Evolutionary conservation across 495 filamentous ascomycete genomes (phyloP).

Genomic region (Aspergillus diversus): DNA sequence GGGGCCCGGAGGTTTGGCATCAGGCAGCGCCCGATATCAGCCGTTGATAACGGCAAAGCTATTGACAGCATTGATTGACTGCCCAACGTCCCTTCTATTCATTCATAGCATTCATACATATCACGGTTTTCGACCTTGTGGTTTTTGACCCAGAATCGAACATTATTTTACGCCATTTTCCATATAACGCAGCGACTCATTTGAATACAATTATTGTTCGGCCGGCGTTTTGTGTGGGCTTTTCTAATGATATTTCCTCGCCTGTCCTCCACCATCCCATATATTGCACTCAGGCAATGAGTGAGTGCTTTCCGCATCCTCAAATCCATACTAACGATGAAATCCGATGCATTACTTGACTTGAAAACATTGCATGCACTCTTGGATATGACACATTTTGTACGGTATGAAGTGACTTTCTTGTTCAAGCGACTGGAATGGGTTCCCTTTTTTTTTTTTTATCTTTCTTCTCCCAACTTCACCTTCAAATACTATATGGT

Average conservation of each 20-base stretch:
- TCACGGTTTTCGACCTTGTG: neutral
- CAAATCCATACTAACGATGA: constrained; percentile 19
- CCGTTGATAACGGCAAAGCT: constrained; percentile 34
- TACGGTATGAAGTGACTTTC: constrained; percentile 17
- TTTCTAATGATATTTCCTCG: constrained; percentile 17
- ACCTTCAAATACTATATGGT: neutral
- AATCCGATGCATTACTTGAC: constrained; percentile 15
- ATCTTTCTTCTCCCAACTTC: constrained; percentile 15
- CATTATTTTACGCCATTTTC: constrained; percentile 27
- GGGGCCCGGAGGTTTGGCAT: constrained; percentile 44
- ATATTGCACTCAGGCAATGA: neutral
- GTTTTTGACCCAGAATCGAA: constrained; percentile 8
- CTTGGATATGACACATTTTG: constrained; percentile 21
- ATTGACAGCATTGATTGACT: constrained; percentile 43
- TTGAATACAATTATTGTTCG: constrained; percentile 29
- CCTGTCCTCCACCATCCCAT: neutral
- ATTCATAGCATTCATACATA: neutral
- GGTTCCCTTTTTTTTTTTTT: constrained; percentile 16
- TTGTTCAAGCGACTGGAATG: constrained; percentile 13
- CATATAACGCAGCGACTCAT: constrained; percentile 41
- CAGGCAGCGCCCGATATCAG: constrained; percentile 38
- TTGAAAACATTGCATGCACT: constrained; percentile 19
- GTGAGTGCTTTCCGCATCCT: constrained; percentile 14
- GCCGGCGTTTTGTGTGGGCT: constrained; percentile 36
- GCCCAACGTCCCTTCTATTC: constrained; percentile 1